phyloP scores from a whole-genome alignment of 306 rosid species.

The Potentilla sterilis region DNA sequence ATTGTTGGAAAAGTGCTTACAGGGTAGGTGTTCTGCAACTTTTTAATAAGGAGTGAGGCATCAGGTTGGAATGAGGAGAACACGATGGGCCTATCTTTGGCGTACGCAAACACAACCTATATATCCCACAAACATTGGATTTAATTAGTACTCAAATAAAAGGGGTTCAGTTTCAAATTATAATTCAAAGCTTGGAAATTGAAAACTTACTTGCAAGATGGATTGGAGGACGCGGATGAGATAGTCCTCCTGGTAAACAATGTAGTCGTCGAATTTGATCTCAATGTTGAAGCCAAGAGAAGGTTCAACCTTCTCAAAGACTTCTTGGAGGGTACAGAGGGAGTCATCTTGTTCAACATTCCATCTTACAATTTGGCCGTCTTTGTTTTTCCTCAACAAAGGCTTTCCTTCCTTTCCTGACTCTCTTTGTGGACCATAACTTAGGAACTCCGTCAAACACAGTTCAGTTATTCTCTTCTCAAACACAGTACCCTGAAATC shows the following conservation, averaged over 20 bases:
- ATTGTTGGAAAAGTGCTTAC: slow-evolving; percentile 24
- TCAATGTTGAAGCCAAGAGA: slow-evolving; percentile 55
- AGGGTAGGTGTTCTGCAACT: slow-evolving; percentile 46
- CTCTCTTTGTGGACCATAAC: slow-evolving; percentile 51
- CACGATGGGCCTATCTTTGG: slow-evolving; percentile 47
- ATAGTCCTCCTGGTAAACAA: slow-evolving; percentile 39
- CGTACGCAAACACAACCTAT: slow-evolving; percentile 41
- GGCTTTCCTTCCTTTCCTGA: slow-evolving; percentile 33
- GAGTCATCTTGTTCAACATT: slow-evolving; percentile 47
- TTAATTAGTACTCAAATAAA: not conserved
- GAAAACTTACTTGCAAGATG: slow-evolving; percentile 31
- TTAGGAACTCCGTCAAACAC: slow-evolving; percentile 41
- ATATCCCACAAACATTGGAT: not conserved
- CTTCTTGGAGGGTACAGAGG: slow-evolving; percentile 50
- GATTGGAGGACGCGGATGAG: slow-evolving; percentile 34
- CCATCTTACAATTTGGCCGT: slow-evolving; percentile 47
- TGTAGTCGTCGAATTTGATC: slow-evolving; percentile 48
- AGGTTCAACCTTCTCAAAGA: slow-evolving; percentile 43
- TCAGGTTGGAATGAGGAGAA: slow-evolving; percentile 59
- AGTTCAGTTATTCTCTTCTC: slow-evolving; percentile 52
- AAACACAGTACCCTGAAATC: slow-evolving; percentile 41
- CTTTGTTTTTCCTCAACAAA: slow-evolving; percentile 43
- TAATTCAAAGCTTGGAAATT: not conserved
- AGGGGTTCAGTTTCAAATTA: not conserved
- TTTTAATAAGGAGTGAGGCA: slow-evolving; percentile 38